Base-by-base conservation (phyloP, 2,329 filamentous ascomycete species). In the Cordyceps fumosorosea region DNA sequence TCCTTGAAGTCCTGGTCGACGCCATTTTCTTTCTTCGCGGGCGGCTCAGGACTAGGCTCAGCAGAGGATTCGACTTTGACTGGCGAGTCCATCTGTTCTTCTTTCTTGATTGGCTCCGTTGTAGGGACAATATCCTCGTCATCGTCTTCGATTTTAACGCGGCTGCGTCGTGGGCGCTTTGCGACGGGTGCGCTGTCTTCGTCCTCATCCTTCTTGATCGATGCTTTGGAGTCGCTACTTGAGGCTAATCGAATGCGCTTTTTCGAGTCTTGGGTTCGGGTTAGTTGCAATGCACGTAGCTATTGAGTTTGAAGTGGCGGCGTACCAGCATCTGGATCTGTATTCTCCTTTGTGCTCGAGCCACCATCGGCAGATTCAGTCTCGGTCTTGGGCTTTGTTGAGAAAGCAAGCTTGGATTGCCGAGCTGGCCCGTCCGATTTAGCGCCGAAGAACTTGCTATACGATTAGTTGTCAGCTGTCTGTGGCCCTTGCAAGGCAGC, bases 401-500 rank as follows among this genome's bases (percentile, higher is more conserved):
- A 85, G 70, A 96, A 96, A 0, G 89, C 83, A 45, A 96, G 78
- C 67, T 87, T 95, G 1, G 90, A 88, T 74, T 96, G 91, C 72
- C 91, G 89, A 44, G 83, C 81, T 14, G 85, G 84, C 20, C 83
- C 66, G 5, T 67, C 78, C 0, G 82, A 75, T 67, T 82, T 83
- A 5, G 81, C 74, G 56, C 85, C 87, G 72, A 97, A 96, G 78
- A 96, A 97, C 73, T 93, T 95, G 65, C 93, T 98, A 57, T 18
- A 64, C 61, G 59, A 6, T 10, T 12, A 11, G 20, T 14, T 53
- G 18, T 56, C 54, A 56, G 42, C 34, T 50, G 18, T 16, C 18
- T 55, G 32, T 20, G 22, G 7, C 29, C 18, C 14, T n/a, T 34
- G 24, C 47, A 22, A 10, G 56, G 20, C 34, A 34, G 29, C 14